Evolutionary conservation across 2,329 filamentous ascomycete species (phyloP), one percentile per base, ranked within the genome.

Genomic region (Aspergillus amoenus): DNA sequence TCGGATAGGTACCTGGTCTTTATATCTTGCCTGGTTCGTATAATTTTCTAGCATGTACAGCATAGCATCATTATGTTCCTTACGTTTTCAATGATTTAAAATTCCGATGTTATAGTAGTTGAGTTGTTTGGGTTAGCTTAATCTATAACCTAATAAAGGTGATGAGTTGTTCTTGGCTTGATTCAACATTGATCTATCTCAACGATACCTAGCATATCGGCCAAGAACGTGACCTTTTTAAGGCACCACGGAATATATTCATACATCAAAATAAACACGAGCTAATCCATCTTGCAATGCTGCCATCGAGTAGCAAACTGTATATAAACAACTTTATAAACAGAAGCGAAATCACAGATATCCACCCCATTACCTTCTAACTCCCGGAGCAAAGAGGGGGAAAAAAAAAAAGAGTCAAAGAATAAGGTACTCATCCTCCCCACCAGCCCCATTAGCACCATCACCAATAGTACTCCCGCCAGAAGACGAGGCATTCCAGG

Each of bases 401-500:
- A 17, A 21, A 41, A 41, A 41, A 39, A 48, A 34, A 32, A 45
- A 21, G 22, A 44, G 21, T 51, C 48, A 51, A 41, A 51, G 37
- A 42, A 51, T 42, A 21, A 51, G 48, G n/a, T 21, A 42, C 3
- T 42, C 32, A 51, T 44, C 45, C 13, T 53, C 21, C 12, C 12
- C 15, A 34, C 32, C 32, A 15, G 8, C 41, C n/a, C 32, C 21
- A 32, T 64, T 57, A 21, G 58, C 60, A 24, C 64, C 56, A 30
- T 45, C 52, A 54, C 5, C 32, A 55, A 52, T 55, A 55, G 49
- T 13, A 41, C 15, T 7, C 15, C 13, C 15, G 5, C 34, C 15
- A 37, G 34, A 37, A n/a, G 21, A 11, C 7, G 15, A 41, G 7
- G 55, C 43, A 21, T 67, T 70, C 75, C 74, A 76, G 21, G 74